phyloP scores from a whole-genome alignment of 176 grass and related monocot genomes.

The Carex myosuroides region DNA sequence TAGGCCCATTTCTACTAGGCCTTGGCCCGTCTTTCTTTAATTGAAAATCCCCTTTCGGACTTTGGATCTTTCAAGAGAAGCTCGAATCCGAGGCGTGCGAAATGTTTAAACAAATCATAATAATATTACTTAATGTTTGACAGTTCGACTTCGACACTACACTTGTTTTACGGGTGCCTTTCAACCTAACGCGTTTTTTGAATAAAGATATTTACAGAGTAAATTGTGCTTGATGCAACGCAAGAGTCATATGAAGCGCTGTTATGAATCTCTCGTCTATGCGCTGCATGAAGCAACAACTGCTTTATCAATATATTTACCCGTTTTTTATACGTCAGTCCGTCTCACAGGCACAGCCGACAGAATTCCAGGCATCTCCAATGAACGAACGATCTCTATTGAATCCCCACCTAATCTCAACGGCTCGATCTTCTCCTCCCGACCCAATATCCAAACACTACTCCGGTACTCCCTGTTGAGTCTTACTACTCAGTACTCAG shows the following conservation, averaged over 20 bases:
- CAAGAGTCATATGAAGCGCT: too few relatives aligned
- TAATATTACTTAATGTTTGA: background rate
- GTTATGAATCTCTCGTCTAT: too few relatives aligned
- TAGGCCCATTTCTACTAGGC: background rate
- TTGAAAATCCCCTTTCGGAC: background rate
- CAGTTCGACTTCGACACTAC: background rate
- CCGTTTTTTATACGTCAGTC: background rate
- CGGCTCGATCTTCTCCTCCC: background rate
- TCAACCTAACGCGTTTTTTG: background rate
- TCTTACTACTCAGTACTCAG: background rate
- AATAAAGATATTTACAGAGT: background rate
- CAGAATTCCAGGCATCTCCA: background rate
- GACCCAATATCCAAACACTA: background rate
- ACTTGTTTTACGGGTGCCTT: conserved; percentile 30
- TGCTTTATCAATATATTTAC: too few relatives aligned
- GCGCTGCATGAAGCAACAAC: too few relatives aligned
- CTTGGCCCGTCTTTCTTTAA: background rate
- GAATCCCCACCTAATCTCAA: background rate
- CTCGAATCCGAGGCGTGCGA: too few relatives aligned
- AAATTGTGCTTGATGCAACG: too few relatives aligned
- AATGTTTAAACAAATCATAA: background rate
- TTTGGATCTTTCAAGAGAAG: background rate
- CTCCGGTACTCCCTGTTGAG: background rate
- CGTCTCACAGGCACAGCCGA: background rate
- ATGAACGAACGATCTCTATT: background rate